Evolutionary conservation across 164 flowering plant species (phyloP), one percentile per base, ranked within the genome.

Genomic region (Euptelea pleiosperma): DNA sequence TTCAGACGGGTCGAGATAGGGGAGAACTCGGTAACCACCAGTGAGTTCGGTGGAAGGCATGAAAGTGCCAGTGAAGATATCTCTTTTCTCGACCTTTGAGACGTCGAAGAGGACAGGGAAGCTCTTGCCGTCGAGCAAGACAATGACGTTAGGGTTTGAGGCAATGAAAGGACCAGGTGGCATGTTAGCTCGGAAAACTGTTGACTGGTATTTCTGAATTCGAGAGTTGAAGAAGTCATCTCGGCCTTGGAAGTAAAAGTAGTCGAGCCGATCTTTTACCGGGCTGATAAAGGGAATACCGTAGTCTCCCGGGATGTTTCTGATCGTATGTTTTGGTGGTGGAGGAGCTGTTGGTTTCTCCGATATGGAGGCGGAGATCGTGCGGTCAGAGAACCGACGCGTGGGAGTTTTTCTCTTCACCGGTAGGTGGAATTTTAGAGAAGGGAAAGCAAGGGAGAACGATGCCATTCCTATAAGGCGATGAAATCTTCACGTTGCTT

Each of bases 1-100:
- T 66, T 90, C 91, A 6, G 85, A 70, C 0, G 95, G 85, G 72
- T 90, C 97, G 22, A 90, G 76, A 58, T 78, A 90, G n/a, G 97
- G 78, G 2, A 87, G 73, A 16, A 75, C 52, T n/a, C 96, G 68
- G 79, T 85, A 84, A 4, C 97, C 97, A 56, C 97, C 96, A 47
- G 91, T 90, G 71, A 84, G 78, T 0, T 79, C 83, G 0, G 74
- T 52, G 26, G 91, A 85, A 2, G 97, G 95, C 87, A 82, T 84
- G 72, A 15, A 90, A 0, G 89, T 82, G 0, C 97, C 97, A 29
- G 86, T 82, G 73, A 90, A 87, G 30, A 90, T 69, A 34, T 90
- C 83, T 6, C 49, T 70, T 63, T 90, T 90, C 39, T 87, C 95
- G 44, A 90, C 97, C 42, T 82, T 82, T 2, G 77, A 52, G 15